Evolutionary conservation across 2,329 filamentous ascomycete genomes (phyloP).

Genomic region (Ploettnerulaceae sp.): DNA sequence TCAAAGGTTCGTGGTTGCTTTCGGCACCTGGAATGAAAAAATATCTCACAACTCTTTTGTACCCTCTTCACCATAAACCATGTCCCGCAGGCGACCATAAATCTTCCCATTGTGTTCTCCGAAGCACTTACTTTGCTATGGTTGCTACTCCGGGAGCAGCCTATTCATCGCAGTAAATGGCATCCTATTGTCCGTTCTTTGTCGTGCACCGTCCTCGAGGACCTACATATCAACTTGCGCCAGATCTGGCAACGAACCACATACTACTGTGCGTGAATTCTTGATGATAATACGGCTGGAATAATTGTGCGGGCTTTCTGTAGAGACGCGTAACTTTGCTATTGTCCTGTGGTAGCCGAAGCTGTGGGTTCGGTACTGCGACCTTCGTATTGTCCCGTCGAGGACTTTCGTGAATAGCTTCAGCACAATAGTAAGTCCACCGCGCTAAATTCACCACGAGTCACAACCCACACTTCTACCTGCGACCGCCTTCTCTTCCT

Average conservation of each 20-base stretch:
- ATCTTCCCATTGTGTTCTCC: slow-evolving; percentile 6
- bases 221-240: slow-evolving; percentile 19
- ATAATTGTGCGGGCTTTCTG: slow-evolving; percentile 8
- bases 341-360: slow-evolving; percentile 7
- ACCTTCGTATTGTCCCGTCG: slow-evolving; percentile 6
- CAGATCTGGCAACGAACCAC: slow-evolving; percentile 4
- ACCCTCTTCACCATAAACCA: slow-evolving; percentile 5
- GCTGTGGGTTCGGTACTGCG: slow-evolving; percentile 11
- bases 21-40: slow-evolving; percentile 12
- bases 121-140: slow-evolving; percentile 14
- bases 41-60: slow-evolving; percentile 6
- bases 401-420: slow-evolving; percentile 12
- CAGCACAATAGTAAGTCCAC: slow-evolving; percentile 24
- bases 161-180: slow-evolving; percentile 21
- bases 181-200: slow-evolving; percentile 19
- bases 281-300: slow-evolving; percentile 8
- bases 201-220: slow-evolving; percentile 22
- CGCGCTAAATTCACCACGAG: slow-evolving; percentile 2
- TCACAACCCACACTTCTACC: not conserved
- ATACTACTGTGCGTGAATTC: slow-evolving; percentile 7
- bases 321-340: slow-evolving; percentile 14
- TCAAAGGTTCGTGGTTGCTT: not conserved
- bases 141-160: slow-evolving; percentile 17
- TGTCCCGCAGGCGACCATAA: slow-evolving; percentile 5
- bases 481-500: not conserved